phyloP scores from a whole-genome alignment of 2,329 filamentous ascomycete species.

The Sporothrix globosa region DNA sequence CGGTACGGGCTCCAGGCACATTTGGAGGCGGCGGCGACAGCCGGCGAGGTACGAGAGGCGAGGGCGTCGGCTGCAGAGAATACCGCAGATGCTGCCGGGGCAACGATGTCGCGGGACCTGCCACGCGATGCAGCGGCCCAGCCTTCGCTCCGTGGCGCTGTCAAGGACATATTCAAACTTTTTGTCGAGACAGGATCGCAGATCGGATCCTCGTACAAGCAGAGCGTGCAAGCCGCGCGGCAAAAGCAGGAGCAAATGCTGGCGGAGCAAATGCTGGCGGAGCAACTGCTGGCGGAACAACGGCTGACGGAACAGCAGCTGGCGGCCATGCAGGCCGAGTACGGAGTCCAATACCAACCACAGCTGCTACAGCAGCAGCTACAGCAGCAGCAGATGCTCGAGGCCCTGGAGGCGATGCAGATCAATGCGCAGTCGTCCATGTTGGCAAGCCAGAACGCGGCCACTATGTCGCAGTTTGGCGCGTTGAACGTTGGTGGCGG shows the following conservation, averaged over 20 bases:
- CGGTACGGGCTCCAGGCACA: conserved; percentile 14
- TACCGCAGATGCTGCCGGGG: too few species aligned
- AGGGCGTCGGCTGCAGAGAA: not conserved
- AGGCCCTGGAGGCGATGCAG: conserved; percentile 17
- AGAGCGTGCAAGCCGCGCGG: not conserved
- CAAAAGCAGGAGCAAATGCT: not conserved
- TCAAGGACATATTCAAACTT: conserved; percentile 26
- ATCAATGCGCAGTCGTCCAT: not conserved
- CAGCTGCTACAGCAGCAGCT: not conserved
- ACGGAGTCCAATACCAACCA: not conserved
- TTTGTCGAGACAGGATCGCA: conserved; percentile 24
- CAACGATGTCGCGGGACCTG: not conserved
- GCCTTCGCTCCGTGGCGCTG: conserved; percentile 19
- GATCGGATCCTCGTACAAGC: not conserved
- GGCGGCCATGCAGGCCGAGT: not conserved
- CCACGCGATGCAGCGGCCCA: not conserved
- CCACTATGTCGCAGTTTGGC: conserved; percentile 7
- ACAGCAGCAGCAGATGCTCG: conserved; percentile 8
- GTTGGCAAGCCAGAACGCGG: not conserved
- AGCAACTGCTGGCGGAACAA: not conserved
- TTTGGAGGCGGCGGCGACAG: not conserved
- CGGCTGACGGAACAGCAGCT: not conserved
- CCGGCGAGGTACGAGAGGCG: not conserved
- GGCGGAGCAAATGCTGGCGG: too few species aligned
- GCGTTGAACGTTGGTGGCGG: not conserved